Base-by-base conservation (phyloP, 805 yeast genomes). In the Pichia occidentalis region DNA sequence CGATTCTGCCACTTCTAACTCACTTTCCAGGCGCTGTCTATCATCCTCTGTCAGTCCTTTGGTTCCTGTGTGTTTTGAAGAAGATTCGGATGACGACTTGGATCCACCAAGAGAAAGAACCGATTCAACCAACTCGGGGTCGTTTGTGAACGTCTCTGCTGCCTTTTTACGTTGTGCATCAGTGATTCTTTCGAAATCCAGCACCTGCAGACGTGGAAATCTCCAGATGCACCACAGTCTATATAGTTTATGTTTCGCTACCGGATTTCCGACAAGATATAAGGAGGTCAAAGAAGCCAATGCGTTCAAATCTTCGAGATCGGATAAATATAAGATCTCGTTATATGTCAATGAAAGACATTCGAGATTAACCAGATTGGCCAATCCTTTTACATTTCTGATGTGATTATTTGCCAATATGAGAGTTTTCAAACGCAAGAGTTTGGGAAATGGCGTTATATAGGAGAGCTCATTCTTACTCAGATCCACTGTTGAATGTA, bases 111-210 rank as follows among this genome's bases (percentile, higher is more conserved):
- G 42, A 13, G 20, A 49, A 33, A 61, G 38, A 10, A 65, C 41
- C 5, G 53, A 40, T 6, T 40, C 29, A 8, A 71, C 70, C 8
- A 60, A 48, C 4, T 53, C 48, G 1, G 62, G 46, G 3, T 37
- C 34, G 7, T 47, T 33, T 0, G 73, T 73, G 53, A 71, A 74
- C n/a, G 69, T 48, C 41, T 65, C 63, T 1, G 28, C 34, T 0
- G 82, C 76, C 7, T 50, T 50, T 8, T 48, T 40, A 36, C 83
- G 60, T 49, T 87, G 95, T 2, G 38, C 39, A 3, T 67, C 61
- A 42, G 68, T 77, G 2, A 90, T 73, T 48, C 73, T 74, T 32
- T 67, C 65, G 47, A 77, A 85, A 57, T 90, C 96, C 27, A 90
- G 54, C 0, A 81, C 67, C 35, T 68, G 64, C 36, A 90, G 54